Evolutionary conservation across 2,329 filamentous ascomycete genomes (phyloP), one percentile per base, ranked within the genome.

Genomic region (Botrytis aclada): DNA sequence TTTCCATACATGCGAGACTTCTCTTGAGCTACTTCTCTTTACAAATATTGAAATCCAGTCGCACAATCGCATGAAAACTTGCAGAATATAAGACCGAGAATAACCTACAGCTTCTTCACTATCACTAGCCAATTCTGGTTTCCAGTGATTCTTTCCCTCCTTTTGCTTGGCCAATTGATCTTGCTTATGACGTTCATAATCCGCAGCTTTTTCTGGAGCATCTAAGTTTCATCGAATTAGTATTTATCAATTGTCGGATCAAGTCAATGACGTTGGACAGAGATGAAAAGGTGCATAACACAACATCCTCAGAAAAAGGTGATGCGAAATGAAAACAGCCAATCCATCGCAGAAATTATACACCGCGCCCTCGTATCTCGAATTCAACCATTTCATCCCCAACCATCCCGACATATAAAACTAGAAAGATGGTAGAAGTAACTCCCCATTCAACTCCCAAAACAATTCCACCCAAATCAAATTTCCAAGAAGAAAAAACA

Each of bases 51-150:
- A 54, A 70, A 9, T 16, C 22, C 22, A 34, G 8, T 14, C 29
- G 12, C 22, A 63, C 20, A 51, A n/a, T n/a, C 12, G 12, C 25
- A 39, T 5, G 41, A 16, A 22, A 61, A 67, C 25, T 51, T 14
- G 64, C 25, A 54, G 25, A 25, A 41, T 64, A 47, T 9, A 20
- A 32, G 37, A 41, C 29, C 29, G 25, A 18, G n/a, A 58, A 72
- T 82, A 58, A 72, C 86, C 76, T 83, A 96, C 86, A 77, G 88
- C 89, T 81, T 93, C 92, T 85, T 97, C 93, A 82, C 91, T 93
- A 82, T 93, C 89, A 67, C 90, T 92, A 4, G 93, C 93, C 67
- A 97, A 85, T 81, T 92, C 90, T 34, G 91, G 86, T 83, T 92
- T 92, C 93, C 93, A 96, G 80, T 93, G 87, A 70, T 86, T 90